Percentiles rank a stretch among this genome's conserved stretches.
Conservation (phyloP, 2,329 filamentous ascomycete genomes). For the Whalleya microplaca region DNA sequence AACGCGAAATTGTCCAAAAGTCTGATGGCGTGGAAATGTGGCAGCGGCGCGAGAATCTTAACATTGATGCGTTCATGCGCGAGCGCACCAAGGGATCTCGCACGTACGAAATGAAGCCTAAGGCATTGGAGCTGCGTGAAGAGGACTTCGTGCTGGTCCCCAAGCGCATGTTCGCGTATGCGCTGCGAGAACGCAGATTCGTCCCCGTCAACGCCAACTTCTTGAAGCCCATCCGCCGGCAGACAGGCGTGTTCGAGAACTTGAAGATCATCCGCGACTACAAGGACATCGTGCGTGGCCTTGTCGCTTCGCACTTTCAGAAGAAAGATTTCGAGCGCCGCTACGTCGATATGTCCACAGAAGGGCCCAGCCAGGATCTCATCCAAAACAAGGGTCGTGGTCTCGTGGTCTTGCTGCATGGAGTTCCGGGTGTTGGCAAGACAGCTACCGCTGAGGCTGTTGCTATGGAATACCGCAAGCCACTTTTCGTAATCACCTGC, state of each 20-base stretch:
- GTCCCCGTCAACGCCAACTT: slow-evolving; percentile 42
- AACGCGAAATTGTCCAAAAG: slow-evolving; percentile 42
- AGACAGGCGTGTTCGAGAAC: slow-evolving; percentile 45
- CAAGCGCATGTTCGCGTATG: slow-evolving; percentile 47
- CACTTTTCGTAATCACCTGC: slow-evolving; percentile 53
- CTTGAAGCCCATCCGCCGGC: slow-evolving; percentile 40
- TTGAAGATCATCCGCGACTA: slow-evolving; percentile 45
- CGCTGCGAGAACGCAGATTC: slow-evolving; percentile 45
- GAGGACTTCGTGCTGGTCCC: slow-evolving; percentile 42
- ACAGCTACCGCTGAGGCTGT: slow-evolving; percentile 51
- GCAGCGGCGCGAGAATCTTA: slow-evolving; percentile 43
- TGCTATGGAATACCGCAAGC: slow-evolving; percentile 46
- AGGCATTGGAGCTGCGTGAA: slow-evolving; percentile 30
- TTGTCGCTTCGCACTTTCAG: slow-evolving; percentile 48
- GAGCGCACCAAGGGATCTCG: slow-evolving; percentile 41
- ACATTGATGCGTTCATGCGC: slow-evolving; percentile 40
- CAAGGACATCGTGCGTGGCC: slow-evolving; percentile 45
- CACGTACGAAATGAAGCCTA: slow-evolving; percentile 39
- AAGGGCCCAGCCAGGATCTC: slow-evolving; percentile 42
- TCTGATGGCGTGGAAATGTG: slow-evolving; percentile 41
- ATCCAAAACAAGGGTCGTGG: slow-evolving; percentile 51
- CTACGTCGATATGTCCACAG: slow-evolving; percentile 33
- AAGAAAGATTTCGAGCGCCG: slow-evolving; percentile 43
- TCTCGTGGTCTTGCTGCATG: slow-evolving; percentile 50
- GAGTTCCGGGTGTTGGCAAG: slow-evolving; percentile 53